Evolutionary conservation across 1,284 basidiomycete species (phyloP), one percentile per base, ranked within the genome.

Genomic region (Cutaneotrichosporon dermatis): DNA sequence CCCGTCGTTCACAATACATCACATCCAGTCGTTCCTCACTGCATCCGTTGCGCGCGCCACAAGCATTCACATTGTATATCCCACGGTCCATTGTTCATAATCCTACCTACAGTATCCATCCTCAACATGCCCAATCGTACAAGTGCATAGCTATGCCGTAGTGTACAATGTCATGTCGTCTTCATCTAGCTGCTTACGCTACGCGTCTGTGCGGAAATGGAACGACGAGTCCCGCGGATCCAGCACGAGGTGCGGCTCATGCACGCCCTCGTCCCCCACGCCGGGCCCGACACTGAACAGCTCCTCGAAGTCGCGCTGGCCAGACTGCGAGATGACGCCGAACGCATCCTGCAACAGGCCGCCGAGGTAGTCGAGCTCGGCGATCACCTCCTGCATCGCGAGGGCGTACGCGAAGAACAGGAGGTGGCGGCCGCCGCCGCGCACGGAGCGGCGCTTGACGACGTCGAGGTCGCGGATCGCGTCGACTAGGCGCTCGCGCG

Each of bases 391-490:
- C 73, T 80, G 80, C 92, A 96, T 95, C 56, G 90, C 90, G 55
- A 95, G 80, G 0, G 90, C 91, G 71, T 97, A 97, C 1, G 92
- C 92, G 70, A 96, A 95, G 79, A 90, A 97, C 16, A 98, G 81
- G 6, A 98, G 80, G 68, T 94, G 90, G 41, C 88, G 83, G 6
- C 90, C 92, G 6, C 79, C 79, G 1, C 77, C 78, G 11, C 79
- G 58, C 82, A 86, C 72, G 82, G 88, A 74, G 10, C 80, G 67
- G 37, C 72, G 67, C 67, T 86, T 87, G 12, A 96, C 90, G 5
- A 93, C 85, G 41, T 94, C 89, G 13, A 97, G 82, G 48, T 82
- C 82, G n/a, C 89, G 81, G 62, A 96, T 90, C 1, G 88, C 88
- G 33, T 86, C 84, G 66, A 92, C 90, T 70, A 98, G 79, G 12